Percentiles rank a stretch among this genome's conserved stretches.
phyloP scores from a whole-genome alignment of 371 early-diverging fungal species.

The Lichtheimia ornata region DNA sequence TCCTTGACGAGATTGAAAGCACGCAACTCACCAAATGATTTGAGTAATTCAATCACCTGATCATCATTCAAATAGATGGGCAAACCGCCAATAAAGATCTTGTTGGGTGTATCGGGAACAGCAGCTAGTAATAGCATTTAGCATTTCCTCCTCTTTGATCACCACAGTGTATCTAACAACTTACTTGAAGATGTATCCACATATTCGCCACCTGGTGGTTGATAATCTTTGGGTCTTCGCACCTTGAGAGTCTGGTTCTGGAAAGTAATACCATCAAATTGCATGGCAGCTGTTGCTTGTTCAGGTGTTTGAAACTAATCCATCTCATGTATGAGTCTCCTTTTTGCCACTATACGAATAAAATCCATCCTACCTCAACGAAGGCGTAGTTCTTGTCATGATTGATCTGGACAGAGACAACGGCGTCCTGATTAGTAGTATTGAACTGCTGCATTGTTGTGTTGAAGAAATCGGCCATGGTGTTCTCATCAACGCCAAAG shows the following conservation, averaged over 20 bases:
- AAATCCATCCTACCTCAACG: conserved; percentile 67
- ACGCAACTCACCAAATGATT: conserved; percentile 90
- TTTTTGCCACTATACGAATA: neutral
- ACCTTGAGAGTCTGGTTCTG: conserved; percentile 85
- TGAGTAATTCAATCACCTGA: conserved; percentile 91
- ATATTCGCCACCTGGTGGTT: conserved; percentile 56
- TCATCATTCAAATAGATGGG: conserved; percentile 90
- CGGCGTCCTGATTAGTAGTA: conserved; percentile 63
- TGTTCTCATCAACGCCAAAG: conserved; percentile 74
- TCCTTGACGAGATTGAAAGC: conserved; percentile 94
- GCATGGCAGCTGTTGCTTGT: conserved; percentile 90
- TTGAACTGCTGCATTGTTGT: conserved; percentile 76
- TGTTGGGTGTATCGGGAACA: conserved; percentile 90
- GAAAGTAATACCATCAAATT: conserved; percentile 89
- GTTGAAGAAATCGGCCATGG: conserved; percentile 86
- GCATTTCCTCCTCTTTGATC: too few species aligned
- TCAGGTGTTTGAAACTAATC: conserved; percentile 82
- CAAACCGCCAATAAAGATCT: conserved; percentile 93
- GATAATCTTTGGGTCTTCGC: conserved; percentile 94
- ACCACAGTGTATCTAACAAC: conserved; percentile 44
- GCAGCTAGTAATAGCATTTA: conserved; percentile 39
- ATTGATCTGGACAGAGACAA: conserved; percentile 84
- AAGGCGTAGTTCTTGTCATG: conserved; percentile 94
- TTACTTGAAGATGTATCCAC: conserved; percentile 4
- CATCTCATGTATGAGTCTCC: neutral